These are phyloP conservation scores for Boletus edulis DNA, from an alignment of 768 basidiomycete species.

Conservation along the genomic window DNA sequence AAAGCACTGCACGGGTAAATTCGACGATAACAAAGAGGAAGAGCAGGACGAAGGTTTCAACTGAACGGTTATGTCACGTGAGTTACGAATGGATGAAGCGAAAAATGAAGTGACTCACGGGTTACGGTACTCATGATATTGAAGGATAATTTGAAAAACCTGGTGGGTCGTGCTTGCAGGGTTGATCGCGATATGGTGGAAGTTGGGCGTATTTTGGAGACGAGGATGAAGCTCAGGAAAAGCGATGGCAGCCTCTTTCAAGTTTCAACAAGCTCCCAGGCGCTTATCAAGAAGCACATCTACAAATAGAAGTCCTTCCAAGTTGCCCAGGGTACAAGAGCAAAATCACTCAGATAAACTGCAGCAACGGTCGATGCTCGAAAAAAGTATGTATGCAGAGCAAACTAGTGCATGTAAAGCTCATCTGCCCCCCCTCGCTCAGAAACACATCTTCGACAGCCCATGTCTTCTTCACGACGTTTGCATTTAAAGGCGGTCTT, in stretches of 20 bases:
- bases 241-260: not conserved
- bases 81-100: not conserved
- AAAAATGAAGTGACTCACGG: not conserved
- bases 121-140: too few relatives aligned
- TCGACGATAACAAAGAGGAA: constrained; percentile 16
- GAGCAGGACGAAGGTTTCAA: constrained; percentile 6
- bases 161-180: too few relatives aligned
- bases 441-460: constrained; percentile 1
- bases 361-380: too few relatives aligned
- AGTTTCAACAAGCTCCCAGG: not conserved
- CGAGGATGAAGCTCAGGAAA: not conserved
- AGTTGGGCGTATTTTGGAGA: not conserved
- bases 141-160: too few relatives aligned
- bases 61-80: constrained; percentile 1
- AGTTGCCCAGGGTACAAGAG: not conserved
- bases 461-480: not conserved
- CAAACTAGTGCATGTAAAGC: not conserved
- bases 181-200: not conserved
- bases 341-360: not conserved
- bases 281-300: constrained; percentile 2
- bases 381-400: not conserved
- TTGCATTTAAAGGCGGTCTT: constrained; percentile 26
- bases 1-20: not conserved
- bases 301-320: constrained; percentile 4
- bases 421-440: not conserved